Evolutionary conservation across 257 asterid genomes (phyloP).

Genomic region (Plantago ovata): DNA sequence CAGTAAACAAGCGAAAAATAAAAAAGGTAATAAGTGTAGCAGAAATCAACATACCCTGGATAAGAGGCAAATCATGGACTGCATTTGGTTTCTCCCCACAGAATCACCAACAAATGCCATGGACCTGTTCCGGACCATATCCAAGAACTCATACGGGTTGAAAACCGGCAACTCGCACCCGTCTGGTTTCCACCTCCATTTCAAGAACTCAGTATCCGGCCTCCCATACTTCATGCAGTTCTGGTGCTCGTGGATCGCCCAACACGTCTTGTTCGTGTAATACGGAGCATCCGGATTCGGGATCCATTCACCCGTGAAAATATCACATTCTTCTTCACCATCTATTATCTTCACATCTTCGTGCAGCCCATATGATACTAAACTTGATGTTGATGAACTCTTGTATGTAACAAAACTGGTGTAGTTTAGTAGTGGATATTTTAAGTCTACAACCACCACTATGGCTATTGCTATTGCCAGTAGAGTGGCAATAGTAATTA

Average conservation of each 20-base stretch:
- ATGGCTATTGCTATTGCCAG: constrained; percentile 26
- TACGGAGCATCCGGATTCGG: constrained; percentile 53
- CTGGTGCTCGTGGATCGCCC: constrained; percentile 85
- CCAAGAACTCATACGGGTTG: constrained; percentile 45
- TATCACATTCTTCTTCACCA: constrained; percentile 33
- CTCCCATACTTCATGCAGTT: constrained; percentile 69
- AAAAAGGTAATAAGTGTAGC: background rate
- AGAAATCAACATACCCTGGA: constrained; percentile 42
- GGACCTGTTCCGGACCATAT: constrained; percentile 53
- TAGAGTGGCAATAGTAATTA: constrained; percentile 9
- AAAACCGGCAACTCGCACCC: constrained; percentile 59
- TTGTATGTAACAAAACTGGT: constrained; percentile 13
- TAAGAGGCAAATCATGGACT: constrained; percentile 75
- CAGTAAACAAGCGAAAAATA: background rate
- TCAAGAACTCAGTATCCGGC: constrained; percentile 59
- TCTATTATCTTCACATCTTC: constrained; percentile 11
- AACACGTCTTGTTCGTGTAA: constrained; percentile 65
- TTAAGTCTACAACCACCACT: constrained; percentile 28
- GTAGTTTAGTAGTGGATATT: constrained; percentile 24
- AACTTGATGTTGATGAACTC: constrained; percentile 4
- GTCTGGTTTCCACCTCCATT: constrained; percentile 81
- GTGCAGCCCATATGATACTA: constrained; percentile 18
- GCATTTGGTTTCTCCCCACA: constrained; percentile 81
- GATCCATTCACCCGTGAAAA: constrained; percentile 69
- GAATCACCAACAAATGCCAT: constrained; percentile 80